Evolutionary conservation across 345 rosid species (phyloP), one percentile per base, ranked within the genome.

Genomic region (sweet orange (Citrus sinensis)): DNA sequence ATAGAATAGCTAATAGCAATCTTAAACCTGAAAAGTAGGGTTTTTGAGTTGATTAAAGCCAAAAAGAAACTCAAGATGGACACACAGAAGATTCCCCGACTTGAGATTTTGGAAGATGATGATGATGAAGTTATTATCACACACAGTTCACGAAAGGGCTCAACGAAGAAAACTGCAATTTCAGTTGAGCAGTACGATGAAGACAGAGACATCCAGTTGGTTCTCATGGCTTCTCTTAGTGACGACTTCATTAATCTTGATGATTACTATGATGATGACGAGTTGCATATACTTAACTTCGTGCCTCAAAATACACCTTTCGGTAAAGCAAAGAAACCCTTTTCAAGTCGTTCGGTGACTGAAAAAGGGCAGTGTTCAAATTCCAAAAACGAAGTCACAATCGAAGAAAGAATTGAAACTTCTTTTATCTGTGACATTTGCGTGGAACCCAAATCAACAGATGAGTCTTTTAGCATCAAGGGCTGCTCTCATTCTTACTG

Each of bases 401-500:
- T 46, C 16, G 51, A 46, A 46, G 51, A 13, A 46, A 46, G 14
- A 46, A 46, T 46, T 46, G 51, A 46, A 46, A 27, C 74, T 32
- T n/a, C 80, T 42, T 84, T 80, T 29, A 4, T 80, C 7, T 90
- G 89, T 17, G 84, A 79, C 40, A 83, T 88, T 32, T 90, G 92
- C 22, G 59, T 65, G 6, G 92, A 82, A 22, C 2, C 76, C 17
- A 87, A 49, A 70, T n/a, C 37, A 7, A 7, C 0, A 4, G 22
- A 60, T 1, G 76, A 78, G 9, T 80, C 67, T 2, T 86, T 90
- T 72, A 9, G 46, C 17, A 34, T 83, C 24, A 76, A 78, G 71
- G 89, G 88, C 4, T 90, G 92, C 27, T 19, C 69, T 29, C 92
- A 90, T 17, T 65, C 81, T 20, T 90, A 85, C 77, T 86, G 93